phyloP scores from a whole-genome alignment of 345 rosid species.

The Pistacia vera region DNA sequence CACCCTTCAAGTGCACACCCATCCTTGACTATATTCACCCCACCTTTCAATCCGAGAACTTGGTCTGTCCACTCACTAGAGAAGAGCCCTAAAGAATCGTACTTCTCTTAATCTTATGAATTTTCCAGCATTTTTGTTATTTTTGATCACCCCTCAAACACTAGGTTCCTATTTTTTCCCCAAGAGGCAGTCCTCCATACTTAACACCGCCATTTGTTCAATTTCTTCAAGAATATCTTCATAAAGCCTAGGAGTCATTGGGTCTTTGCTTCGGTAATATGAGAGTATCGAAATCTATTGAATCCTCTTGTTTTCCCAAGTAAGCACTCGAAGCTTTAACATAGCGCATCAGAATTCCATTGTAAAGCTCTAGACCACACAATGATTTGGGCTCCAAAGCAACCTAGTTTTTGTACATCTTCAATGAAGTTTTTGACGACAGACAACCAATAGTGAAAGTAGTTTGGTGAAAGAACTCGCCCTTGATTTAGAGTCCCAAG shows the following conservation, averaged over 20 bases:
- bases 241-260: slow-evolving; percentile 61
- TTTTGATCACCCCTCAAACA: slow-evolving; percentile 53
- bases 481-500: slow-evolving; percentile 73
- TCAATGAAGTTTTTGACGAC: slow-evolving; percentile 48
- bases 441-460: slow-evolving; percentile 57
- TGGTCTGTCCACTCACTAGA: slow-evolving; percentile 81
- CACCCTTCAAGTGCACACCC: slow-evolving; percentile 81
- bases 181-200: slow-evolving; percentile 73
- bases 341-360: slow-evolving; percentile 79
- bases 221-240: slow-evolving; percentile 75
- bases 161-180: slow-evolving; percentile 82
- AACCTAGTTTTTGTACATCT: slow-evolving; percentile 66
- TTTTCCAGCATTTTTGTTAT: slow-evolving; percentile 37
- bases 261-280: slow-evolving; percentile 69
- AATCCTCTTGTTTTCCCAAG: slow-evolving; percentile 74
- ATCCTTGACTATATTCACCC: slow-evolving; percentile 34
- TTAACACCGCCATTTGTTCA: slow-evolving; percentile 81
- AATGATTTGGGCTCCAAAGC: slow-evolving; percentile 45
- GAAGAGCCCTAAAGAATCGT: slow-evolving; percentile 69
- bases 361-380: slow-evolving; percentile 61
- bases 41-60: slow-evolving; percentile 56
- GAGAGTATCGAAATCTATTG: slow-evolving; percentile 75
- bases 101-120: slow-evolving; percentile 58
- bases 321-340: slow-evolving; percentile 70
- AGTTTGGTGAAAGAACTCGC: slow-evolving; percentile 68